phyloP scores from a whole-genome alignment of 495 filamentous ascomycete species.

The Glutinoglossum americanum region DNA sequence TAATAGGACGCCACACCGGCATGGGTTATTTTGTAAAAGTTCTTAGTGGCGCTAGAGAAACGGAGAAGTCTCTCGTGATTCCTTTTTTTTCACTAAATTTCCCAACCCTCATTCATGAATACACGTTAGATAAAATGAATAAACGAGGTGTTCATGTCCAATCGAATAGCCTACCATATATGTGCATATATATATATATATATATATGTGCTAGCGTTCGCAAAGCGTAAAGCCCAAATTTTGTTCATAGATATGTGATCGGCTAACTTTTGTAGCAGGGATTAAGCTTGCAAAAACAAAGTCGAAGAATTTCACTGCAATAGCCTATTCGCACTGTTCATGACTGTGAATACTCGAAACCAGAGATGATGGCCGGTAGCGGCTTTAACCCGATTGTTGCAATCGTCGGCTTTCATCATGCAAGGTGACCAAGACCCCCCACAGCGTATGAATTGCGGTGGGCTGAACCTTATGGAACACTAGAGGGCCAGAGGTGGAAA shows the following conservation, averaged over 20 bases:
- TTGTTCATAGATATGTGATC: no score
- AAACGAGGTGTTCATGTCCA: background rate
- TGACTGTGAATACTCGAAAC: background rate
- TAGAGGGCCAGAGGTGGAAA: conserved; percentile 72
- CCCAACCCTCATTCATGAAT: background rate
- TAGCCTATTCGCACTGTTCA: background rate
- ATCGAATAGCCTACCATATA: background rate
- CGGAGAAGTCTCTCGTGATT: background rate
- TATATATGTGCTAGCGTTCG: no score
- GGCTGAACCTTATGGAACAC: background rate
- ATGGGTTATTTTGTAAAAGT: background rate
- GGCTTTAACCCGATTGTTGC: conserved; percentile 39
- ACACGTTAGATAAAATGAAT: background rate
- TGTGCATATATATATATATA: no score
- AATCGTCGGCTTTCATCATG: conserved; percentile 95
- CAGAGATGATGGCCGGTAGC: background rate
- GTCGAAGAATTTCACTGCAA: background rate
- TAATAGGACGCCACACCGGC: background rate
- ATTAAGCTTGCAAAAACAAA: background rate
- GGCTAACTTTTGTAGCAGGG: background rate
- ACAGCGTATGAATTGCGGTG: background rate
- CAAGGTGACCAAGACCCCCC: conserved; percentile 31
- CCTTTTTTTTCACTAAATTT: background rate
- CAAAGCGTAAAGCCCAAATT: no score
- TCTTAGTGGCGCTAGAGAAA: background rate